Conservation (phyloP, 495 filamentous ascomycete genomes). For the Lichina pygmaea region DNA sequence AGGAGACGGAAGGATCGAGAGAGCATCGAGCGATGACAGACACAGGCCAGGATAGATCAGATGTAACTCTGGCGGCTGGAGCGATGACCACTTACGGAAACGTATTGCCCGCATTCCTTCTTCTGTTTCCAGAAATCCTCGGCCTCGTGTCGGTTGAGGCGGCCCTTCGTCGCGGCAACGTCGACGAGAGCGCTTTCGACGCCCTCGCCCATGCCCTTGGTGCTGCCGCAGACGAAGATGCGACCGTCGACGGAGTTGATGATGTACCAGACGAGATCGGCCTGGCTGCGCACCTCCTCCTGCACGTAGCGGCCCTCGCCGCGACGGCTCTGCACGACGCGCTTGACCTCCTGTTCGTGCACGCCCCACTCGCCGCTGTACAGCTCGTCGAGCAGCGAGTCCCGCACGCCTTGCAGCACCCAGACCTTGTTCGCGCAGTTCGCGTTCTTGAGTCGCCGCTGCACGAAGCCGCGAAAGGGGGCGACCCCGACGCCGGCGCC, state of each 20-base stretch:
- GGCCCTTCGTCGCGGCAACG: conserved; percentile 57
- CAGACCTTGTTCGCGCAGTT: conserved; percentile 99
- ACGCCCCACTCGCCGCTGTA: conserved; percentile 94
- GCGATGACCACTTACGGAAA: conserved; percentile 33
- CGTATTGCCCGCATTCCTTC: conserved; percentile 65
- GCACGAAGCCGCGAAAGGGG: conserved; percentile 90
- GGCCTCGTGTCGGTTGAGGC: conserved; percentile 44
- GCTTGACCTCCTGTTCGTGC: conserved; percentile 75
- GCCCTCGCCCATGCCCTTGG: conserved; percentile 90
- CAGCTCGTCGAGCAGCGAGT: conserved; percentile 76
- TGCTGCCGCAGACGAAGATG: conserved; percentile 85
- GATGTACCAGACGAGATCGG: conserved; percentile 89
- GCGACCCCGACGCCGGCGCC: conserved; percentile 92
- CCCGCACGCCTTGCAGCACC: conserved; percentile 92
- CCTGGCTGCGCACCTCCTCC: conserved; percentile 63
- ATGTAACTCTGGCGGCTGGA: background rate
- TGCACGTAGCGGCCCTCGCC: conserved; percentile 63
- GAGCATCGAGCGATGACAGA: background rate
- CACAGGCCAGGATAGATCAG: background rate
- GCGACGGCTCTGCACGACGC: conserved; percentile 64
- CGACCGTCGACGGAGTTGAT: conserved; percentile 81
- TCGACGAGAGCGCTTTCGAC: conserved; percentile 64
- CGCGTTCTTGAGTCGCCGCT: conserved; percentile 77
- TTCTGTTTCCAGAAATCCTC: conserved; percentile 55
- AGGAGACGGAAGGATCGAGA: background rate